Base-by-base conservation (phyloP, 2,329 filamentous ascomycete genomes). In the Trichoderma sp. region DNA sequence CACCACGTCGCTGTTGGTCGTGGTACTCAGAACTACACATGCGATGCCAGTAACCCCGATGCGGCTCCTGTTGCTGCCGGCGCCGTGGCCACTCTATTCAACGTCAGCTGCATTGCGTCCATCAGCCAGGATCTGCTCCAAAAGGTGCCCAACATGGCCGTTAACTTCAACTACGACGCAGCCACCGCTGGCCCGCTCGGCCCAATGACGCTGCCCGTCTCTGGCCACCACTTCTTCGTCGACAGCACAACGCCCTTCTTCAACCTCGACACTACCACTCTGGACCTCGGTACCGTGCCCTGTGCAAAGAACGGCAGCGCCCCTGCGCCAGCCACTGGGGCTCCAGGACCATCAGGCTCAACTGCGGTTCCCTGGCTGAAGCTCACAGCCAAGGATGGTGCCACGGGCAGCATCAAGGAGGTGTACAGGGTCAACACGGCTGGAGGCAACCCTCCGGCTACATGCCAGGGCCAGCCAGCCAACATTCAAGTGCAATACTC, bases 21-120 rank as follows among this genome's bases (percentile, higher is more conserved):
- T 62, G 96, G 96, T 76, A 97, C 94, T 8, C 92, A 98, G 86
- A 98, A 98, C 89, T 98, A 98, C 87, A 97, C 94, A 69, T 98
- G 96, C 87, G 87, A 90, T 75, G 85, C 88, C 72, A 85, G 85
- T 77, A 89, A 93, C 79, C 82, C 89, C 2, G 89, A 89, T 4
- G 89, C 91, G 0, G 85, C 85, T 0, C 95, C 96, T 16, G 87
- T 86, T 11, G 88, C 92, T 21, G 84, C 87, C 67, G 96, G 96
- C 77, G 96, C 96, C 72, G 82, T 94, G 0, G 96, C 96, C 73
- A 92, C 91, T 1, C 93, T 98, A 80, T 98, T 94, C 91, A 95
- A 98, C 85, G 93, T 92, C 76, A 94, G 92, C 79, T 98, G 96
- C 85, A 84, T 96, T 41, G 93, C 93, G 7, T 88, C 93, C 59